These are phyloP conservation scores for Lolium multiflorum DNA, from an alignment of 176 grass and related monocot species.

Conservation along the genomic window DNA sequence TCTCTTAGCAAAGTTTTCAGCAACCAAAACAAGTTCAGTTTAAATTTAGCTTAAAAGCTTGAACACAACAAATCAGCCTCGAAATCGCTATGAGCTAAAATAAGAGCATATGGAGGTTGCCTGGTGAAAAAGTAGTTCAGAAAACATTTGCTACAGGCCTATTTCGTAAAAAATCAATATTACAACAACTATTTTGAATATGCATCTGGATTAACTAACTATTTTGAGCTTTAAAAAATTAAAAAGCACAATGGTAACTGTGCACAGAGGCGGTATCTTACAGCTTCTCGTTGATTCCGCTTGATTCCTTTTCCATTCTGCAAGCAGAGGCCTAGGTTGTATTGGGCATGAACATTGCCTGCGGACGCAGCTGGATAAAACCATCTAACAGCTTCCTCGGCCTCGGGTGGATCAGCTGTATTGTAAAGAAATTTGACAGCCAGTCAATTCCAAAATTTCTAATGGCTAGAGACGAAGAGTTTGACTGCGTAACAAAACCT, in stretches of 20 bases:
- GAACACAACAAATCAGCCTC: background rate
- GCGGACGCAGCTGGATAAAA: slow-evolving; percentile 67
- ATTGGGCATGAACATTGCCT: slow-evolving; percentile 67
- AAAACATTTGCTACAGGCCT: background rate
- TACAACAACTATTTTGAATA: background rate
- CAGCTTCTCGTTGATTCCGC: slow-evolving; percentile 63
- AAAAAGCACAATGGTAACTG: background rate
- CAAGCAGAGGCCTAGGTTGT: slow-evolving; percentile 74
- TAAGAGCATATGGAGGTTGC: background rate
- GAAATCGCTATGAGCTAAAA: background rate
- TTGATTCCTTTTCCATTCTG: slow-evolving; percentile 69
- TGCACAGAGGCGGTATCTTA: slow-evolving; percentile 47
- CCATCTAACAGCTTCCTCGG: slow-evolving; percentile 68
- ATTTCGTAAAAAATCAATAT: background rate
- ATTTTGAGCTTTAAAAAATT: background rate
- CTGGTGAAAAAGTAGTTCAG: background rate
- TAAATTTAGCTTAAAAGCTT: slow-evolving; percentile 20
- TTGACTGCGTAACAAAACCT: background rate
- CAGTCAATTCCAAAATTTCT: slow-evolving; percentile 11
- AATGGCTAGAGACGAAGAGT: slow-evolving; percentile 1
- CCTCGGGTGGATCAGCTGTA: slow-evolving; percentile 60
- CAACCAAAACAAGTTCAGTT: background rate
- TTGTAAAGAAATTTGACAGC: slow-evolving; percentile 36
- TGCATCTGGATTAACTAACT: slow-evolving; percentile 21
- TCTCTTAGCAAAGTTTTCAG: slow-evolving; percentile 9